These are phyloP conservation scores for Ceriops decandra DNA, from an alignment of 345 rosid species.

Conservation along the genomic window DNA sequence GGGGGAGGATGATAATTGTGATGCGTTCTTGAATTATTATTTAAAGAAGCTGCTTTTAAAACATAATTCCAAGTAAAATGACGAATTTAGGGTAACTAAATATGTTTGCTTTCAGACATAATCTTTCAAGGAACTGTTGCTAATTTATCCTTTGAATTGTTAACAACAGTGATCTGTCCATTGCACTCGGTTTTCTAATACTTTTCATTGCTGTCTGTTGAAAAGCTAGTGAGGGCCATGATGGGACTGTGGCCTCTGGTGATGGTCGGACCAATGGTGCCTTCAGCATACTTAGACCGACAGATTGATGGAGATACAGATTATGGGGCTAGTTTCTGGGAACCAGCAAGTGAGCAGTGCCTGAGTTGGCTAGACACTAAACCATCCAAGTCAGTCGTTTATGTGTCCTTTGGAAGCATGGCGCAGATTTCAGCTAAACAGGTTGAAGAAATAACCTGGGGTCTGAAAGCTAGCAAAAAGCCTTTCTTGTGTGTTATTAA, in stretches of 20 bases:
- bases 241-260: conserved; percentile 31
- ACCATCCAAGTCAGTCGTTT: conserved; percentile 33
- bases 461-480: conserved; percentile 34
- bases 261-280: conserved; percentile 47
- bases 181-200: not conserved
- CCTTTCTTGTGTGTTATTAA: conserved; percentile 41
- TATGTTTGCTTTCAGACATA: too few relatives aligned
- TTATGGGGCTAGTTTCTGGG: conserved; percentile 41
- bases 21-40: too few relatives aligned
- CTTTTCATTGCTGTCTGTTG: conserved; percentile 11
- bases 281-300: conserved; percentile 41
- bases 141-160: not conserved
- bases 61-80: too few relatives aligned
- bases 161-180: not conserved
- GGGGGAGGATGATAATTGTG: too few relatives aligned
- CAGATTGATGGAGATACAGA: conserved; percentile 37
- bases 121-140: too few relatives aligned
- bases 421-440: conserved; percentile 28
- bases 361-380: conserved; percentile 38
- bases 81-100: too few relatives aligned
- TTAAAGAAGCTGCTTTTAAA: too few relatives aligned
- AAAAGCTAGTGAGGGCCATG: conserved; percentile 34
- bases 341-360: conserved; percentile 21
- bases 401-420: conserved; percentile 58
- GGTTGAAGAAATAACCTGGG: conserved; percentile 40